These are phyloP conservation scores for Jaminaea rosea DNA, from an alignment of 1,284 basidiomycete genomes.

Conservation along the genomic window DNA sequence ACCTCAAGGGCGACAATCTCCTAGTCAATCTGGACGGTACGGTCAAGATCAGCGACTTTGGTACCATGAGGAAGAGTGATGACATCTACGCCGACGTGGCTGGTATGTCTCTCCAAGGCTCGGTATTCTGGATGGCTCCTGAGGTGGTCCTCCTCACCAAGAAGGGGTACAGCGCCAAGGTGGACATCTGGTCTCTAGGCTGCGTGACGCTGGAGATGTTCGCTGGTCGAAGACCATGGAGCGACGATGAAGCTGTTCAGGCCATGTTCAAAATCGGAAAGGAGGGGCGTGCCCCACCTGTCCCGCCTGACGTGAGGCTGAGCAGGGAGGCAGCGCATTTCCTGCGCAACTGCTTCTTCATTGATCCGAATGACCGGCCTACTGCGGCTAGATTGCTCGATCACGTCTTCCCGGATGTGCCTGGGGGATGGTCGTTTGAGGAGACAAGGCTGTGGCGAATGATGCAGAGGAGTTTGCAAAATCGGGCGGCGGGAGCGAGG, in stretches of 20 bases:
- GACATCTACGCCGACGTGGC: constrained; percentile 74
- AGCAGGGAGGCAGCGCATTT: constrained; percentile 74
- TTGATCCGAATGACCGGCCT: constrained; percentile 77
- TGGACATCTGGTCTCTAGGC: constrained; percentile 96
- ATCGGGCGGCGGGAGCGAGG: no score
- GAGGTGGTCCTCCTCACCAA: constrained; percentile 80
- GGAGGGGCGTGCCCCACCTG: constrained; percentile 72
- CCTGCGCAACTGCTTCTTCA: constrained; percentile 76
- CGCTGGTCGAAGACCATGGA: constrained; percentile 88
- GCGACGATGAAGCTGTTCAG: constrained; percentile 73
- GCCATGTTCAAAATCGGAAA: constrained; percentile 90
- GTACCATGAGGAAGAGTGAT: constrained; percentile 47
- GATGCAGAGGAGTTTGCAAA: constrained; percentile 3
- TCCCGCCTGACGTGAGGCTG: constrained; percentile 71
- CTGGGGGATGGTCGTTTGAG: constrained; percentile 32
- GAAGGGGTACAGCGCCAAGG: constrained; percentile 79
- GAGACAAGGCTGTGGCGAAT: constrained; percentile 24
- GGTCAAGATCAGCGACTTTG: constrained; percentile 98
- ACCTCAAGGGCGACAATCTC: constrained; percentile 97
- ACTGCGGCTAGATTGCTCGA: constrained; percentile 69
- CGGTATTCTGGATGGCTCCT: constrained; percentile 98
- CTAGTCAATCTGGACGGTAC: constrained; percentile 83
- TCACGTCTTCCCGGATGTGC: constrained; percentile 63
- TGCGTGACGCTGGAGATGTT: constrained; percentile 98
- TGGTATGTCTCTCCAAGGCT: constrained; percentile 76